Evolutionary conservation across 208 protist genomes (phyloP).

Genomic region (Acanthamoeba triangularis): DNA sequence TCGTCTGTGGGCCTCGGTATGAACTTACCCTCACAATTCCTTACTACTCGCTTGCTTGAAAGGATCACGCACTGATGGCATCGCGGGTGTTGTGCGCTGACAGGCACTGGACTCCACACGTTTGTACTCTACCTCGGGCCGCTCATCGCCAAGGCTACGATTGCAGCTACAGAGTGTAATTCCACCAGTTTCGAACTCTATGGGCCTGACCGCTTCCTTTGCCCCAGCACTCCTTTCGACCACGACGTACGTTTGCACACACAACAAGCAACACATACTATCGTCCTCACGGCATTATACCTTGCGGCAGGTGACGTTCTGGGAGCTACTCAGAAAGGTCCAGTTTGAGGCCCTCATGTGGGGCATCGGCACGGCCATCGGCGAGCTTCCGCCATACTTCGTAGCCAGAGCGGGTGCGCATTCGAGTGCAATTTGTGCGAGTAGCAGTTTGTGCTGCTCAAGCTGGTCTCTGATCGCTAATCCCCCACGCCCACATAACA

Average conservation of each 20-base stretch:
- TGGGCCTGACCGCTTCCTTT: neutral
- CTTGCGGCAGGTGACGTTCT: constrained; percentile 82
- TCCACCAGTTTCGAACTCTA: constrained; percentile 90
- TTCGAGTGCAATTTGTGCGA: no score
- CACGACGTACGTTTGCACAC: constrained; percentile 11
- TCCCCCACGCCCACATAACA: neutral
- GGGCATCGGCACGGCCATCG: constrained; percentile 97
- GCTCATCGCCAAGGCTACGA: constrained; percentile 95
- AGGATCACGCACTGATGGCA: no score
- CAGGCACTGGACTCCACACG: constrained; percentile 97
- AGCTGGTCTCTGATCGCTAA: no score
- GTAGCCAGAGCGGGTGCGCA: constrained; percentile 94
- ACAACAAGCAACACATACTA: no score
- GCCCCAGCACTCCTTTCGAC: neutral
- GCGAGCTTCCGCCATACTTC: constrained; percentile 98
- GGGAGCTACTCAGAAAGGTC: constrained; percentile 91
- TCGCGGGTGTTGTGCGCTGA: neutral
- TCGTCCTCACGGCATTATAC: neutral
- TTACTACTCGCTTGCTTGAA: no score
- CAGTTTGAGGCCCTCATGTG: constrained; percentile 94
- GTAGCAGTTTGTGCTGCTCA: no score
- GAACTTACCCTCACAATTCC: no score
- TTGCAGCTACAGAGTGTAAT: constrained; percentile 93
- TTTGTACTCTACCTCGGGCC: constrained; percentile 97
- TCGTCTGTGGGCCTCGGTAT: constrained; percentile 58